Base-by-base conservation (phyloP, 306 rosid species). In the Begonia fuchsioides region DNA sequence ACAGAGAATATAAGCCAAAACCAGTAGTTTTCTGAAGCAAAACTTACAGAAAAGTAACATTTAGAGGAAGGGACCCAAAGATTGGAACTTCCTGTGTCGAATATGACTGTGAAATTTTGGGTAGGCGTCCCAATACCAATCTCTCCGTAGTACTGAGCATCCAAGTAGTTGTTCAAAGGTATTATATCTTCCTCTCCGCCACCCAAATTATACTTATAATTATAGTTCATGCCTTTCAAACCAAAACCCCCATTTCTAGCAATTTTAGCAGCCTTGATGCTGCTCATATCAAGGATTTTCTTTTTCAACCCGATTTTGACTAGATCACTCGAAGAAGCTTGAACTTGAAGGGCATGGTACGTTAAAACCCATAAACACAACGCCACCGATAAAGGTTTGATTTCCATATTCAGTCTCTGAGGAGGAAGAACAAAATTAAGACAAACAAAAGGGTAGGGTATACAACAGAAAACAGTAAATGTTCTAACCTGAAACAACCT, bases 121-220 rank as follows among this genome's bases (percentile, higher is more conserved):
- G 86, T 79, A 11, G 96, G 96, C 5, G 96, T 69, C 59, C 93
- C 96, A 57, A 86, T 76, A 55, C 90, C 79, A 68, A 86, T 86
- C 77, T 76, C 93, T 59, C 96, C 96, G 59, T 47, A 81, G 63
- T 86, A 86, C 43, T 86, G 93, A 14, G 96, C 93, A 65, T 82
- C 83, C 80, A 86, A 58, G 66, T 67, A 86, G 68, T 86, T 72
- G 55, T 69, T 82, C 53, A 86, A 55, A 56, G 86, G 77, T 19
- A 86, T 61, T 58, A 72, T 60, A 50, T 61, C 81, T 16, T 72
- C 93, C 13, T 46, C 47, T 44, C 73, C 57, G 48, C 44, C 56
- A 17, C 54, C 59, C 43, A 44, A 8, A 55, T 57, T 41, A 26
- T 26, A 26, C 35, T 26, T 5, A 4, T 26, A 26, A 26, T 26